Conservation (phyloP, 176 grass and related monocot species). For the bread wheat (Triticum aestivum) region IWGSC_CS_RefSeq_v2.1 NC_057806.1:539738841-539739340, state of each 20-base stretch:
- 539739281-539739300: background rate
- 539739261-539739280: background rate
- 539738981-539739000: conserved; percentile 96
- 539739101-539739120: conserved; percentile 88
- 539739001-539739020: conserved; percentile 11
- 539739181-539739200: conserved; percentile 89
- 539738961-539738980: conserved; percentile 97
- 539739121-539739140: conserved; percentile 77
- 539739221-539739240: conserved; percentile 94
- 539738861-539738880: conserved; percentile 99
- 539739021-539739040: background rate
- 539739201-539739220: conserved; percentile 97
- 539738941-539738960: conserved; percentile 86
- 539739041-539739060: background rate
- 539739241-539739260: conserved; percentile 67
- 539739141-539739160: conserved; percentile 79
- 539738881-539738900: conserved; percentile 99
- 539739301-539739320: background rate
- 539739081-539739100: conserved; percentile 60
- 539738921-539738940: conserved; percentile 96
- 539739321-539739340: background rate
- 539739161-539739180: conserved; percentile 93
- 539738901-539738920: conserved; percentile 92
- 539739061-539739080: conserved; percentile 1
- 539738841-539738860: conserved; percentile 82